A percentile compares a stretch with the other conserved stretches of the same genome.
Evolutionary conservation across 495 filamentous ascomycete genomes (phyloP).

Genomic region (Hypoxylon rickii): DNA sequence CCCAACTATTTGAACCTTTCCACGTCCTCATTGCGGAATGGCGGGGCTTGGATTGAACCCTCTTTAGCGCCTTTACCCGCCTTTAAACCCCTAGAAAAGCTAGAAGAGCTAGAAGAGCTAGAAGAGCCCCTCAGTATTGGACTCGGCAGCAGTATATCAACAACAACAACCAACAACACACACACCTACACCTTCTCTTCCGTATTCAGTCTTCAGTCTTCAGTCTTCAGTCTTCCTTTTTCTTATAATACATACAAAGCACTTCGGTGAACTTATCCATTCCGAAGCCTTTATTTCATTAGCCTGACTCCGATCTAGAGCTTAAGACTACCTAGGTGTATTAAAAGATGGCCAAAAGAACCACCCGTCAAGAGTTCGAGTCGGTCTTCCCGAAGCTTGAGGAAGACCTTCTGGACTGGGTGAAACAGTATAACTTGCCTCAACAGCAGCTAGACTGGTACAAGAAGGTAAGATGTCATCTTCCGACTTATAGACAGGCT

Average conservation of each 20-base stretch:
- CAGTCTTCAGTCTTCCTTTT: too few relatives aligned
- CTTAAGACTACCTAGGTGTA: not conserved
- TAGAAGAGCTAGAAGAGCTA: too few relatives aligned
- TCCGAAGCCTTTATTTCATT: too few relatives aligned
- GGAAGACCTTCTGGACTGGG: slow-evolving; percentile 74
- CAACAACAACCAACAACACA: not conserved
- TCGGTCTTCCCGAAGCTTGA: slow-evolving; percentile 79
- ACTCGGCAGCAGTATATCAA: not conserved
- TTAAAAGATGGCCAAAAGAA: slow-evolving; percentile 62
- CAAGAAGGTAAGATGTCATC: slow-evolving; percentile 64
- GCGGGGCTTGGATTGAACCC: too few relatives aligned
- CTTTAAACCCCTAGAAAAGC: not conserved
- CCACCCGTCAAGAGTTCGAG: slow-evolving; percentile 84
- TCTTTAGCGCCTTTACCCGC: not conserved
- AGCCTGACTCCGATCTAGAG: not conserved
- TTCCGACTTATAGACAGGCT: not conserved
- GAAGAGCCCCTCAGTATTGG: too few relatives aligned
- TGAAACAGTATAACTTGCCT: slow-evolving; percentile 79
- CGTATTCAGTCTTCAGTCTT: too few relatives aligned
- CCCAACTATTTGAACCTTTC: too few relatives aligned
- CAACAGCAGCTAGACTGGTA: slow-evolving; percentile 85
- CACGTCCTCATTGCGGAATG: too few relatives aligned
- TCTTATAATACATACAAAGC: too few relatives aligned
- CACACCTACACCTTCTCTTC: not conserved
- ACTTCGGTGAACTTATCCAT: too few relatives aligned